Evolutionary conservation across 768 basidiomycete genomes (phyloP), one percentile per base, ranked within the genome.

Genomic region (Boletus sp.): DNA sequence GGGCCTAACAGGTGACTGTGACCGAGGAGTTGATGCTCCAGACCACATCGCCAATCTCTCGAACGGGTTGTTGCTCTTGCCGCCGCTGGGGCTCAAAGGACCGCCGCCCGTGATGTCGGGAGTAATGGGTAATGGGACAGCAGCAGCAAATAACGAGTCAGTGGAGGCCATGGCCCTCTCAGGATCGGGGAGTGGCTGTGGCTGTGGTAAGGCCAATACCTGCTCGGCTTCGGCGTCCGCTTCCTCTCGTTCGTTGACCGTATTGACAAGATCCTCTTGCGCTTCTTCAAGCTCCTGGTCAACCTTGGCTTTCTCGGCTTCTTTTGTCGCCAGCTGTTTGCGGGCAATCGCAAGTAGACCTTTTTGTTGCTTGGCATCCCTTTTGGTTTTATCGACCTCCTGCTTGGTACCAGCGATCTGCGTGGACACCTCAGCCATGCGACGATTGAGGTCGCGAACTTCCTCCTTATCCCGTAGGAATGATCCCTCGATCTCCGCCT

Each of bases 281-380:
- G 84, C 84, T 45, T 88, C 88, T 59, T 82, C 81, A 9, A 90
- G 72, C 60, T 94, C 93, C 64, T 83, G 83, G 61, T 87, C 81
- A 10, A 75, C 77, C 68, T 83, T 89, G 14, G 79, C 81, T 52
- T 80, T 83, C 63, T 91, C 90, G 0, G 79, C 76, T 69, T 98
- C 96, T 57, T 91, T 88, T 5, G 88, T 83, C 25, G 81, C 81
- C 27, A 98, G 75, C 74, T 98, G 97, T 70, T 99, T 98, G 75
- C 87, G 88, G 6, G 92, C 90, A 67, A 98, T 96, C 5, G 94
- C 94, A 23, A 96, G 79, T 58, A 96, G 78, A 10, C 97, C 97
- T 69, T 93, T 98, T 75, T 98, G 95, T 66, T 97, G 93, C 69
- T 96, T 88, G 2, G 90, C 93, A 48, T 98, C 95, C 73, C 91